Conservation (phyloP, 2,329 filamentous ascomycete genomes). For the Colletotrichum aenigma region DNA sequence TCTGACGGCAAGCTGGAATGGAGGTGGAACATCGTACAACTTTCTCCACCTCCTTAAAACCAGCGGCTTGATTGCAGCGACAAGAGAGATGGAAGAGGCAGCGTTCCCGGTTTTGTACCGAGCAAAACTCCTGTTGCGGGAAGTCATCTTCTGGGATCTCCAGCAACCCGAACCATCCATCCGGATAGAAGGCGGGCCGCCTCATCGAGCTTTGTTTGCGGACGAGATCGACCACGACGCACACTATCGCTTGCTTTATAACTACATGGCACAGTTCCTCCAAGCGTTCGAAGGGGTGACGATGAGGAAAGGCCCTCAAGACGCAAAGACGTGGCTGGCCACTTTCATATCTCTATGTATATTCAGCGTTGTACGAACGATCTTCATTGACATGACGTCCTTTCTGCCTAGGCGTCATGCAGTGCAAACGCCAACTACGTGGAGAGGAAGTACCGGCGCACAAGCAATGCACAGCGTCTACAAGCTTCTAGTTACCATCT, state of each 20-base stretch:
- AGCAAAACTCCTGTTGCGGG: conserved; percentile 59
- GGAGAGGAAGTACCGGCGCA: background rate
- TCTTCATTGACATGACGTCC: conserved; percentile 52
- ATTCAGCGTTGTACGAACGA: conserved; percentile 59
- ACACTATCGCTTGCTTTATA: conserved; percentile 52
- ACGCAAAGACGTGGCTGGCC: conserved; percentile 53
- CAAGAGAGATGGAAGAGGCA: conserved; percentile 52
- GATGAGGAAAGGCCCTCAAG: conserved; percentile 39
- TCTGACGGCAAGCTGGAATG: conserved; percentile 57
- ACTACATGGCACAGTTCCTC: conserved; percentile 56
- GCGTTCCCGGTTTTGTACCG: conserved; percentile 55
- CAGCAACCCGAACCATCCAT: conserved; percentile 53
- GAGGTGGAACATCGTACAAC: conserved; percentile 51
- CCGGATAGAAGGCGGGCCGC: conserved; percentile 30
- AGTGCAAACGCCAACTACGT: background rate
- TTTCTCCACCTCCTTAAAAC: conserved; percentile 57
- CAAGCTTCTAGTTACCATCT: conserved; percentile 54
- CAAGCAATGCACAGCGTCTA: conserved; percentile 52
- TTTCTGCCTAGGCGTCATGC: conserved; percentile 23
- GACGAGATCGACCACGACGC: conserved; percentile 53
- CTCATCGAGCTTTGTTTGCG: conserved; percentile 23
- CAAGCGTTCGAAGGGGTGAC: conserved; percentile 55
- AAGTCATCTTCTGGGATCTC: conserved; percentile 58
- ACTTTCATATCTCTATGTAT: conserved; percentile 61
- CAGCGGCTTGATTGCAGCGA: conserved; percentile 53